Conservation (phyloP, 2,329 filamentous ascomycete species). For the Dactylellina drechsleri region DNA sequence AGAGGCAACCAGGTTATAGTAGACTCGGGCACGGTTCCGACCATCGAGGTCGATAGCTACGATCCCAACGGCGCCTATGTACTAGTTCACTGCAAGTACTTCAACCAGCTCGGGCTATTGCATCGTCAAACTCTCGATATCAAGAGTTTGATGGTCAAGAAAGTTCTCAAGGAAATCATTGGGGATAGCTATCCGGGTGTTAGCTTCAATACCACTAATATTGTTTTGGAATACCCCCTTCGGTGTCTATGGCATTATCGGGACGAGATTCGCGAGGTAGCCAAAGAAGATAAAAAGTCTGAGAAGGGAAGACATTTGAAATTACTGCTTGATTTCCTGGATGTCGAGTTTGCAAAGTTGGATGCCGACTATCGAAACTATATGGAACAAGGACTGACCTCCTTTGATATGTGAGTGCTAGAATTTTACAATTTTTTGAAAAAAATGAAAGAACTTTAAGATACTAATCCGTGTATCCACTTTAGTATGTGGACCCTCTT, state of each 20-base stretch:
- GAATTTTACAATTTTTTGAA: conserved; percentile 54
- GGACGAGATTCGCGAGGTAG: conserved; percentile 47
- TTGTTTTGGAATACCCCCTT: conserved; percentile 54
- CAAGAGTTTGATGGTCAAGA: conserved; percentile 57
- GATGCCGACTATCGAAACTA: conserved; percentile 57
- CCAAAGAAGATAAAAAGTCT: conserved; percentile 47
- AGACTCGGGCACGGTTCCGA: conserved; percentile 47
- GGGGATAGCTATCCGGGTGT: conserved; percentile 56
- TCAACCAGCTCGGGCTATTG: conserved; percentile 45
- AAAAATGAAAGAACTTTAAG: background rate
- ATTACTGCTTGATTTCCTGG: conserved; percentile 55
- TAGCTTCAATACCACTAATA: conserved; percentile 54
- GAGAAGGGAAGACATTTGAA: conserved; percentile 55
- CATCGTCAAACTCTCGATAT: conserved; percentile 54
- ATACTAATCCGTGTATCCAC: conserved; percentile 57
- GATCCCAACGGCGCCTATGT: conserved; percentile 50
- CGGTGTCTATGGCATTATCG: conserved; percentile 55
- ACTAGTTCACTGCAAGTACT: conserved; percentile 53
- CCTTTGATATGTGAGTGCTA: conserved; percentile 59
- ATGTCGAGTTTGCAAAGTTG: conserved; percentile 54
- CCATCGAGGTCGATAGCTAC: conserved; percentile 35
- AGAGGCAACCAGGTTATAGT: conserved; percentile 46
- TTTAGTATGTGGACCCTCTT: conserved; percentile 67
- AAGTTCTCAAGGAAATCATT: conserved; percentile 55
- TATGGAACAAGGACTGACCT: conserved; percentile 58